A percentile compares a stretch with the other conserved stretches of the same genome.
Conservation (phyloP, 2,329 filamentous ascomycete species). For the Scedosporium aurantiacum region DNA sequence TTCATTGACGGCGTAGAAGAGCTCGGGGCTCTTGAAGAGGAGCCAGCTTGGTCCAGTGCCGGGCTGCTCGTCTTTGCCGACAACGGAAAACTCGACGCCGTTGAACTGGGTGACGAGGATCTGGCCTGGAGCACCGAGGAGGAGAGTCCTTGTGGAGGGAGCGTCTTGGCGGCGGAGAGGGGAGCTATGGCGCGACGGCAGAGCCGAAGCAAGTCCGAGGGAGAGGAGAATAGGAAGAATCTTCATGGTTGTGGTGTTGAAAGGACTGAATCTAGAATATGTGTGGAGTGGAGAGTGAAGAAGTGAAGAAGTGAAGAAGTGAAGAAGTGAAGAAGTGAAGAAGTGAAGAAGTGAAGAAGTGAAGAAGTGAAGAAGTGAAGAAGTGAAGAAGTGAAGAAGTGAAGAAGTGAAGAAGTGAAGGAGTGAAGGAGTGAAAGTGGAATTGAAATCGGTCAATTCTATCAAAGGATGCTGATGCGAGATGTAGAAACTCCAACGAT, state of each 20-base stretch:
- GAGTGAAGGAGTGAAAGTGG: not conserved
- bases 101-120: conserved; percentile 31
- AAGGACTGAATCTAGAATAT: no score
- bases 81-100: conserved; percentile 26
- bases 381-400: not conserved
- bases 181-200: not conserved
- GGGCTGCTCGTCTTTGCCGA: conserved; percentile 19
- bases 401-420: not conserved
- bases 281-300: not conserved
- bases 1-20: conserved; percentile 38
- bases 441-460: no score
- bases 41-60: conserved; percentile 34
- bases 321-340: not conserved
- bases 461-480: no score
- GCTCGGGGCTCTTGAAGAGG: conserved; percentile 25
- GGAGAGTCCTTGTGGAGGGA: conserved; percentile 17
- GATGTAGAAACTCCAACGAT: not conserved
- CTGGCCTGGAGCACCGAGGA: conserved; percentile 29
- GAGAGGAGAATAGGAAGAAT: not conserved
- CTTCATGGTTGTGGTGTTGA: not conserved
- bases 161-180: not conserved
- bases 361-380: not conserved
- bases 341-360: not conserved
- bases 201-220: conserved; percentile 1
- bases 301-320: not conserved